Percentiles rank a stretch among this genome's conserved stretches.
These are phyloP conservation scores for Phalaenopsis aphrodite DNA, from an alignment of 106 monocot genomes.

Conservation along the genomic window DNA sequence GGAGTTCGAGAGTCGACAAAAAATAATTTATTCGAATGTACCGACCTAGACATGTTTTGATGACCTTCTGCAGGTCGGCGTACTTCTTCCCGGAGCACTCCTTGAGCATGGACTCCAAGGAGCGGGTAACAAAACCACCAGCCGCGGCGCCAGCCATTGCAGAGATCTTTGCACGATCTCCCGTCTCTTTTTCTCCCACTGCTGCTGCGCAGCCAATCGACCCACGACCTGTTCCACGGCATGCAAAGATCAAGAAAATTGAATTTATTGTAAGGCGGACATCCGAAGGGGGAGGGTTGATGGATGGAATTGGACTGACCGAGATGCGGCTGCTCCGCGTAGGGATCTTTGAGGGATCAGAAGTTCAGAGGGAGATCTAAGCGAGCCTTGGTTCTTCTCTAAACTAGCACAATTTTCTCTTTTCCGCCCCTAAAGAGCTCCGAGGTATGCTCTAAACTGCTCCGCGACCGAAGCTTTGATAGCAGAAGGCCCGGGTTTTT, in stretches of 20 bases:
- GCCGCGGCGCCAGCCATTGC: conserved; percentile 84
- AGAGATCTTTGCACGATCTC: conserved; percentile 20
- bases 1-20: not conserved
- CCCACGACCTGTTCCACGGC: not conserved
- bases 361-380: no score
- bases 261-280: not conserved
- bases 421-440: no score
- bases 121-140: conserved; percentile 79
- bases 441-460: no score
- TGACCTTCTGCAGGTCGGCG: conserved; percentile 57
- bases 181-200: not conserved
- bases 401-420: no score
- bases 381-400: no score
- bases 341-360: not conserved
- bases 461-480: no score
- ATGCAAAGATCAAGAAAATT: not conserved
- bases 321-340: not conserved
- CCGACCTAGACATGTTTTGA: conserved; percentile 68
- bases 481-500: no score
- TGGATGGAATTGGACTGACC: not conserved
- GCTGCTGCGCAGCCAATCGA: not conserved
- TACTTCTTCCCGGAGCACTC: conserved; percentile 77
- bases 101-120: conserved; percentile 93
- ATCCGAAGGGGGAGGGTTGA: not conserved
- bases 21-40: not conserved